Conservation (phyloP, 2,329 filamentous ascomycete genomes). For the Colletotrichum horii region DNA sequence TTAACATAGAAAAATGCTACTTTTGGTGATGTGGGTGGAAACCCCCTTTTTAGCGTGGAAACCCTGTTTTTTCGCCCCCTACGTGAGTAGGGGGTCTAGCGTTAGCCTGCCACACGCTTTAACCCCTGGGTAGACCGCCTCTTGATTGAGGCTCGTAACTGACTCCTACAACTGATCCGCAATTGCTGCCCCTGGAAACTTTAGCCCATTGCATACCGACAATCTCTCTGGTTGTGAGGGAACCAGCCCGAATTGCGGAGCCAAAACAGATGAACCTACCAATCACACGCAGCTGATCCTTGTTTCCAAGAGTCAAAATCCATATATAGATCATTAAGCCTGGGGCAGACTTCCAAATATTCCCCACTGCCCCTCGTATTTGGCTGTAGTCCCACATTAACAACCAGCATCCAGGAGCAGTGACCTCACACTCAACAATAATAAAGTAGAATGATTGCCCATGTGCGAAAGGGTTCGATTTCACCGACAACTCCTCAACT, state of each 20-base stretch:
- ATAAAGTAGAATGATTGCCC: not conserved
- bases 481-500: not conserved
- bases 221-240: not conserved
- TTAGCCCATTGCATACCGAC: not conserved
- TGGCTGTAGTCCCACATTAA: not conserved
- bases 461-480: fast-evolving
- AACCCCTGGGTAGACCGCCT: too few relatives aligned
- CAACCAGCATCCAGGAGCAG: not conserved
- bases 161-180: not conserved
- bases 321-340: not conserved
- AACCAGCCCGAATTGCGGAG: not conserved
- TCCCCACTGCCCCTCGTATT: not conserved
- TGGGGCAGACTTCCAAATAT: not conserved
- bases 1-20: too few relatives aligned
- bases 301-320: not conserved
- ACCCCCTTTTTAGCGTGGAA: too few relatives aligned
- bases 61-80: too few relatives aligned
- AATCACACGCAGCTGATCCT: not conserved
- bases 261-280: not conserved
- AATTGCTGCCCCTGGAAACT: not conserved
- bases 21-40: too few relatives aligned
- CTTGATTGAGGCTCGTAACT: not conserved
- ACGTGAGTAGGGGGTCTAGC: too few relatives aligned
- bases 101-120: too few relatives aligned
- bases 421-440: not conserved